These are phyloP conservation scores for Mycena floridula DNA, from an alignment of 768 basidiomycete species.

Conservation along the genomic window DNA sequence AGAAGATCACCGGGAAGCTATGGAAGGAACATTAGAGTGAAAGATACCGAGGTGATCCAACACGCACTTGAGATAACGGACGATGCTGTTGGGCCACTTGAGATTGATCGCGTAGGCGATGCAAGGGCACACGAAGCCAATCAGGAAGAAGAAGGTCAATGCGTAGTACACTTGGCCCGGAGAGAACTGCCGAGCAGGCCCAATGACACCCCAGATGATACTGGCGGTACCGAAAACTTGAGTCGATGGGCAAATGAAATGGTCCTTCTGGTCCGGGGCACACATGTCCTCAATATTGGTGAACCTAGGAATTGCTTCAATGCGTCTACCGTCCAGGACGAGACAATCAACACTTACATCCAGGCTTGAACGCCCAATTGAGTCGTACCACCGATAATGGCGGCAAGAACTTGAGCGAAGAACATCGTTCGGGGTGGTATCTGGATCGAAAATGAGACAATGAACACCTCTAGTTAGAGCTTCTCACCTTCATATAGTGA, in stretches of 20 bases:
- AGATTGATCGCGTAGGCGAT: conserved; percentile 46
- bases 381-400: conserved; percentile 62
- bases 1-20: conserved; percentile 54
- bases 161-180: conserved; percentile 54
- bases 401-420: conserved; percentile 58
- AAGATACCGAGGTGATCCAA: background rate
- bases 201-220: conserved; percentile 80
- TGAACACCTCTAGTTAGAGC: too few relatives aligned
- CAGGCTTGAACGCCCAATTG: conserved; percentile 75
- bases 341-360: conserved; percentile 73
- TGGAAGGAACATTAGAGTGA: background rate
- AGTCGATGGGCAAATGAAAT: conserved; percentile 66
- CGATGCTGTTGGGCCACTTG: conserved; percentile 56
- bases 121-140: conserved; percentile 60
- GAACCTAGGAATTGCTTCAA: too few relatives aligned
- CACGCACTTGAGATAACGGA: conserved; percentile 60
- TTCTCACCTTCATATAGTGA: conserved; percentile 77
- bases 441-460: too few relatives aligned
- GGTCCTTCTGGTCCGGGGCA: conserved; percentile 41
- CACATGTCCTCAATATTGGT: conserved; percentile 59
- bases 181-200: conserved; percentile 68
- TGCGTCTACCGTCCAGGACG: too few relatives aligned
- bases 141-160: conserved; percentile 73
- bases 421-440: conserved; percentile 73
- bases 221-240: conserved; percentile 76